A percentile compares a stretch with the other conserved stretches of the same genome.
phyloP scores from a whole-genome alignment of 768 basidiomycete species.

The Coprinopsis marcescibilis region DNA sequence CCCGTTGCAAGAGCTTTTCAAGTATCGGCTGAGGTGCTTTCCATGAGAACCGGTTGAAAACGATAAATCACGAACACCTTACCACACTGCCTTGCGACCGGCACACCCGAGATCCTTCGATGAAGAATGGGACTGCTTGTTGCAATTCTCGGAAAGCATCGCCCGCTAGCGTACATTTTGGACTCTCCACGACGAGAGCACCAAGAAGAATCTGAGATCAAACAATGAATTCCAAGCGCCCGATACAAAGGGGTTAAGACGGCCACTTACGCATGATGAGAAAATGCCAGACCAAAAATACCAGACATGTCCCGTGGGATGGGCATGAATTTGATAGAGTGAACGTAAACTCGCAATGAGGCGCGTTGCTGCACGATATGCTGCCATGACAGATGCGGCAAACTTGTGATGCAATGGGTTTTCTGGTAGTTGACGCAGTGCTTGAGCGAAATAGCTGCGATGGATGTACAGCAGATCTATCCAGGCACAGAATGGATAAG shows the following conservation, averaged over 20 bases:
- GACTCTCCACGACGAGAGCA: slow-evolving; percentile 40
- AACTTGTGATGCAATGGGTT: slow-evolving; percentile 41
- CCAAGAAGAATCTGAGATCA: slow-evolving; percentile 39
- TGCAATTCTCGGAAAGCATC: slow-evolving; percentile 35
- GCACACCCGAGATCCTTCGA: slow-evolving; percentile 34
- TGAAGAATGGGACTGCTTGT: slow-evolving; percentile 32
- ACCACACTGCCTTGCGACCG: slow-evolving; percentile 33
- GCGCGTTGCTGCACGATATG: slow-evolving; percentile 37
- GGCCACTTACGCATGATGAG: slow-evolving; percentile 39
- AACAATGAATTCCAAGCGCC: too few species aligned
- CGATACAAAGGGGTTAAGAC: neutral
- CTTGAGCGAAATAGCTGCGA: slow-evolving; percentile 43
- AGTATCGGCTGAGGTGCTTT: slow-evolving; percentile 28
- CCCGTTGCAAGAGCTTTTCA: slow-evolving; percentile 31
- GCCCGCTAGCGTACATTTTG: slow-evolving; percentile 34
- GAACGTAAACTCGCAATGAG: slow-evolving; percentile 35
- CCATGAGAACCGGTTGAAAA: neutral
- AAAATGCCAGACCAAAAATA: slow-evolving; percentile 49
- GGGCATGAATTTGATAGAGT: slow-evolving; percentile 31
- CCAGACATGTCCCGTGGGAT: slow-evolving; percentile 31
- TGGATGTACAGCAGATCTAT: slow-evolving; percentile 42
- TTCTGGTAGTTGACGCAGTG: slow-evolving; percentile 34
- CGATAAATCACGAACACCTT: too few species aligned
- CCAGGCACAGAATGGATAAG: neutral
- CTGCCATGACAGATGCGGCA: slow-evolving; percentile 38